Conservation (phyloP, 192 early-diverging fungal genomes). For the Ambispora gerdemannii region DNA sequence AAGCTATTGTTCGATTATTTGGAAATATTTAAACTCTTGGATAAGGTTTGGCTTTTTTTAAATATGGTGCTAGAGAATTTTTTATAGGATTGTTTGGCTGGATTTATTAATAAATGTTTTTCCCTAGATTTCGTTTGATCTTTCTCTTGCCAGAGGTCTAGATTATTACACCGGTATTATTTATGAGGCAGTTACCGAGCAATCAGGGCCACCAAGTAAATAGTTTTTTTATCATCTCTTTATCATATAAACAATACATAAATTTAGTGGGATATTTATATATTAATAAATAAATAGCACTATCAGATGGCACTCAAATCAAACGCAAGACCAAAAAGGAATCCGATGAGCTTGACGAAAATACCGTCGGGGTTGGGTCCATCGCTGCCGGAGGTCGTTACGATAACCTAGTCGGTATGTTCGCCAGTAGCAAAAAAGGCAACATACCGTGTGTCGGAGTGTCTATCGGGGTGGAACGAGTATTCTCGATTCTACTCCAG, state of each 20-base stretch:
- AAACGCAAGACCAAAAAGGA: slow-evolving; percentile 44
- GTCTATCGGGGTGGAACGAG: slow-evolving; percentile 93
- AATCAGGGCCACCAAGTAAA: slow-evolving; percentile 54
- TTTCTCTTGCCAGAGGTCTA: slow-evolving; percentile 92
- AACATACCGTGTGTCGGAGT: slow-evolving; percentile 94
- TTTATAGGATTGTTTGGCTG: too few species aligned
- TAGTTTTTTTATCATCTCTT: neutral
- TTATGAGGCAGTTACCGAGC: slow-evolving; percentile 86
- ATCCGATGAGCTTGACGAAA: slow-evolving; percentile 68
- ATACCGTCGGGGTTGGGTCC: slow-evolving; percentile 83
- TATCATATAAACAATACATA: too few species aligned
- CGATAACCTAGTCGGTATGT: slow-evolving; percentile 97
- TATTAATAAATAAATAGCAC: too few species aligned
- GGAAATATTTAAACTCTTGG: slow-evolving; percentile 68
- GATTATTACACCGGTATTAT: slow-evolving; percentile 99
- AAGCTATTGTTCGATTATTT: slow-evolving; percentile 78
- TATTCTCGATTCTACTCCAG: slow-evolving; percentile 79
- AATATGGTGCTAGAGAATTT: too few species aligned
- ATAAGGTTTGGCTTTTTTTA: slow-evolving; percentile 38
- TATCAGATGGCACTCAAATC: slow-evolving; percentile 44
- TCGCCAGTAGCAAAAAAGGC: slow-evolving; percentile 63
- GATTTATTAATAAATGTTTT: neutral
- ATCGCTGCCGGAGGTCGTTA: slow-evolving; percentile 97
- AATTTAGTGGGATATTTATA: too few species aligned
- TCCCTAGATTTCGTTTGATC: slow-evolving; percentile 78